These are phyloP conservation scores for Halophytophthora batemanensis DNA, from an alignment of 352 stramenopile genomes.

Conservation along the genomic window DNA sequence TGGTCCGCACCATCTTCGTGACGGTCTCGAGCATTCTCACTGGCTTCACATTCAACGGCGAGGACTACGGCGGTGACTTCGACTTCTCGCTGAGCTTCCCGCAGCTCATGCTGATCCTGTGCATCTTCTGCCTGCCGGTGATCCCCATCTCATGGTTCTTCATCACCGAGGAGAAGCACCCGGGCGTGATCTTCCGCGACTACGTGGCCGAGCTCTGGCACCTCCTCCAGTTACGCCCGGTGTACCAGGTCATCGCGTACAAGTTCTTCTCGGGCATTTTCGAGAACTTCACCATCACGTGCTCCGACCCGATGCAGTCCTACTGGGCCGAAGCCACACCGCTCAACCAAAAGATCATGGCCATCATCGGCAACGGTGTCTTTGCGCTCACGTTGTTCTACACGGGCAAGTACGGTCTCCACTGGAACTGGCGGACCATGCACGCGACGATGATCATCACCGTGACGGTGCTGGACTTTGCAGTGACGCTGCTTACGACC, in stretches of 20 bases:
- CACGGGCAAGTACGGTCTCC: slow-evolving; percentile 28
- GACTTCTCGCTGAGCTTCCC: slow-evolving; percentile 43
- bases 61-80: slow-evolving; percentile 46
- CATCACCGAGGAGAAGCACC: slow-evolving; percentile 38
- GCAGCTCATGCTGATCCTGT: slow-evolving; percentile 37
- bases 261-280: slow-evolving; percentile 41
- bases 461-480: slow-evolving; percentile 29
- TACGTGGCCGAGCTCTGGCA: slow-evolving; percentile 43
- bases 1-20: slow-evolving; percentile 37
- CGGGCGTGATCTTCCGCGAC: slow-evolving; percentile 24
- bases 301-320: slow-evolving; percentile 23
- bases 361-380: slow-evolving; percentile 32
- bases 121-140: slow-evolving; percentile 31
- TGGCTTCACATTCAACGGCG: slow-evolving; percentile 45
- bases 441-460: slow-evolving; percentile 23
- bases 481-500: slow-evolving; percentile 28
- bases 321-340: slow-evolving; percentile 30
- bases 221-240: slow-evolving; percentile 28
- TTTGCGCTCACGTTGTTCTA: slow-evolving; percentile 30
- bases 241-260: slow-evolving; percentile 46
- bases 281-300: slow-evolving; percentile 32
- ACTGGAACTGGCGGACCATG: slow-evolving; percentile 38
- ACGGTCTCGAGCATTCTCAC: slow-evolving; percentile 36
- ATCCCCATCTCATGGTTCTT: slow-evolving; percentile 47
- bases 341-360: slow-evolving; percentile 34